phyloP scores from a whole-genome alignment of 805 yeast genomes.

The Starmerella ratchasimensis region DNA sequence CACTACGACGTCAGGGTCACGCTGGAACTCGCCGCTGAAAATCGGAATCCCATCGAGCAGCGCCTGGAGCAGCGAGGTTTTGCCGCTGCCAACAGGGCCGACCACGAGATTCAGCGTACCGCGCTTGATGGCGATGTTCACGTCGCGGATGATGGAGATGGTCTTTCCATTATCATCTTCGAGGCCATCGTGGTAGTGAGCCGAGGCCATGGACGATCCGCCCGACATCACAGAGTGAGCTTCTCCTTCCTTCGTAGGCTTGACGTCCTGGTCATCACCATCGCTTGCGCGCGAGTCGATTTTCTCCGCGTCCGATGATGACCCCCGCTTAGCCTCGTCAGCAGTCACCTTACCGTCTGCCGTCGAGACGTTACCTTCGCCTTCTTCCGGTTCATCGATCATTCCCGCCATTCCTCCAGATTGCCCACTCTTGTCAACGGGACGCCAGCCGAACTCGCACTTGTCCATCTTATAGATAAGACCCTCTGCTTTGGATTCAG shows the following conservation, averaged over 20 bases:
- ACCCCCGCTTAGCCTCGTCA: too few relatives aligned
- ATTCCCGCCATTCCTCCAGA: too few relatives aligned
- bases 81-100: constrained; percentile 72
- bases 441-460: too few relatives aligned
- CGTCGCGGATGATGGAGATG: constrained; percentile 26
- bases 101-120: constrained; percentile 65
- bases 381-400: too few relatives aligned
- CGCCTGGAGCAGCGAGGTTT: constrained; percentile 58
- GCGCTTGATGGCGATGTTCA: constrained; percentile 39
- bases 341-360: too few relatives aligned
- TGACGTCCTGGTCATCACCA: constrained; percentile 28
- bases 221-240: too few relatives aligned
- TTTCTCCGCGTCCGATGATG: too few relatives aligned
- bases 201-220: constrained; percentile 18
- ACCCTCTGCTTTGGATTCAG: too few relatives aligned
- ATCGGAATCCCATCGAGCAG: constrained; percentile 56
- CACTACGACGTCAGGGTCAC: constrained; percentile 35
- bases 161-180: background rate
- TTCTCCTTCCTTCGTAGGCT: constrained; percentile 9
- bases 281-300: constrained; percentile 25
- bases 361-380: too few relatives aligned
- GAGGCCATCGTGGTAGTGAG: background rate
- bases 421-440: too few relatives aligned
- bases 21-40: constrained; percentile 35
- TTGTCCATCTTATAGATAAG: too few relatives aligned